Evolutionary conservation across 1,284 basidiomycete genomes (phyloP).

Genomic region (Crocinoboletus sp.): DNA sequence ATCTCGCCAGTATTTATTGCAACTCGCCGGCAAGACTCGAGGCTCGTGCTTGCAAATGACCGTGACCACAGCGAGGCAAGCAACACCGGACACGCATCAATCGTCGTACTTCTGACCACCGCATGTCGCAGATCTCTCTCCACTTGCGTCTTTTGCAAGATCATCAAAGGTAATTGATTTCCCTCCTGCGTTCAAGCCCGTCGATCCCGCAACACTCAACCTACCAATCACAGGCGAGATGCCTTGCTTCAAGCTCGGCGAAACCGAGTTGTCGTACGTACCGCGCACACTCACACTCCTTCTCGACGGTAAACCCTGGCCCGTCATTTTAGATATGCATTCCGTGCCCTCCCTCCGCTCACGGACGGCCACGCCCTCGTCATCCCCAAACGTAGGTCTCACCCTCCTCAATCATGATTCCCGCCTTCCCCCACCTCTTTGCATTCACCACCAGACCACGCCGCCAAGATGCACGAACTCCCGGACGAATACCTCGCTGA

Average conservation of each 20-base stretch:
- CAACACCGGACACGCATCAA: background rate
- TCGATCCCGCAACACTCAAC: background rate
- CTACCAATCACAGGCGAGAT: slow-evolving; percentile 66
- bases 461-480: slow-evolving; percentile 72
- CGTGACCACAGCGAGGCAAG: slow-evolving; percentile 15
- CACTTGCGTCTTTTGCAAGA: slow-evolving; percentile 86
- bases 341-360: slow-evolving; percentile 88
- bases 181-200: background rate
- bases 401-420: too few species aligned
- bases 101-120: background rate
- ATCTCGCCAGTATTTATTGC: too few species aligned
- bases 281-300: background rate
- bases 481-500: slow-evolving; percentile 79
- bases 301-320: background rate
- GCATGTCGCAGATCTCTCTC: slow-evolving; percentile 52
- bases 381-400: slow-evolving; percentile 84
- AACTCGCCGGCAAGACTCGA: too few species aligned
- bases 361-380: slow-evolving; percentile 83
- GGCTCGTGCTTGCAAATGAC: background rate
- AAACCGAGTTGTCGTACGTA: slow-evolving; percentile 68
- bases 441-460: slow-evolving; percentile 68
- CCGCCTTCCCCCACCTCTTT: too few species aligned
- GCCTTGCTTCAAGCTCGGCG: slow-evolving; percentile 80
- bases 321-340: slow-evolving; percentile 51
- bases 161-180: slow-evolving; percentile 76